Evolutionary conservation across 495 filamentous ascomycete genomes (phyloP).

Genomic region (Daldinia decipiens): DNA sequence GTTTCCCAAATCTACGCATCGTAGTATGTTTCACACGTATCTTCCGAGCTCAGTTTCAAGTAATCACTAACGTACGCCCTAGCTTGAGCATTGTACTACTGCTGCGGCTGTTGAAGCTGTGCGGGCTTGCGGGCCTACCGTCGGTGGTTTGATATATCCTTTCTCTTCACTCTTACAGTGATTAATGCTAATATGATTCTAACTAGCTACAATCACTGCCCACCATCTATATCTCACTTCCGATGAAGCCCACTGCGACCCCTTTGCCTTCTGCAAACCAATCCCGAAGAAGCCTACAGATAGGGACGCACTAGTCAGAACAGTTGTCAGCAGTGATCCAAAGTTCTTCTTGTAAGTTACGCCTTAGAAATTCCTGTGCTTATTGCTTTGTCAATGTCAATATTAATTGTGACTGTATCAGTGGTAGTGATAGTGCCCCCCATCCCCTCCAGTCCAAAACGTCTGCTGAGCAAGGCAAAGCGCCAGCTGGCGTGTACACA

Average conservation of each 20-base stretch:
- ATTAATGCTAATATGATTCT: slow-evolving; percentile 2
- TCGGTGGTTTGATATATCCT: slow-evolving; percentile 70
- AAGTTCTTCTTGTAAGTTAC: slow-evolving; percentile 81
- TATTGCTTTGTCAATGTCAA: too few species aligned
- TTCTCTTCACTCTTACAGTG: not conserved
- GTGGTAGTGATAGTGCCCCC: slow-evolving; percentile 74
- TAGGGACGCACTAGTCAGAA: slow-evolving; percentile 76
- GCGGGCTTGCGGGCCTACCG: slow-evolving; percentile 75
- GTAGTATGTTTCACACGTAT: slow-evolving; percentile 52
- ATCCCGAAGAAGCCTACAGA: slow-evolving; percentile 79
- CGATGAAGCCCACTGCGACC: slow-evolving; percentile 78
- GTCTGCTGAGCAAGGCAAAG: slow-evolving; percentile 63
- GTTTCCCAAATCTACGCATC: slow-evolving; percentile 83
- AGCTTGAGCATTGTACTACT: slow-evolving; percentile 81
- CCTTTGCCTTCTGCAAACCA: slow-evolving; percentile 89
- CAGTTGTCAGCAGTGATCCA: slow-evolving; percentile 70
- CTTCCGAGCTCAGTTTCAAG: slow-evolving; percentile 33
- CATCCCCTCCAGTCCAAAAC: slow-evolving; percentile 80
- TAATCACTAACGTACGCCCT: slow-evolving; percentile 45
- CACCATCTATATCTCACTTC: slow-evolving; percentile 84
- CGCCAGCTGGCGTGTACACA: slow-evolving; percentile 84
- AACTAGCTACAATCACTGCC: slow-evolving; percentile 58
- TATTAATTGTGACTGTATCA: slow-evolving; percentile 10
- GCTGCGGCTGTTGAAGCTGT: slow-evolving; percentile 84
- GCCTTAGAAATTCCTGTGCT: slow-evolving; percentile 29